These are phyloP conservation scores for Candida tammaniensis DNA, from an alignment of 805 yeast genomes.

Conservation along the genomic window DNA sequence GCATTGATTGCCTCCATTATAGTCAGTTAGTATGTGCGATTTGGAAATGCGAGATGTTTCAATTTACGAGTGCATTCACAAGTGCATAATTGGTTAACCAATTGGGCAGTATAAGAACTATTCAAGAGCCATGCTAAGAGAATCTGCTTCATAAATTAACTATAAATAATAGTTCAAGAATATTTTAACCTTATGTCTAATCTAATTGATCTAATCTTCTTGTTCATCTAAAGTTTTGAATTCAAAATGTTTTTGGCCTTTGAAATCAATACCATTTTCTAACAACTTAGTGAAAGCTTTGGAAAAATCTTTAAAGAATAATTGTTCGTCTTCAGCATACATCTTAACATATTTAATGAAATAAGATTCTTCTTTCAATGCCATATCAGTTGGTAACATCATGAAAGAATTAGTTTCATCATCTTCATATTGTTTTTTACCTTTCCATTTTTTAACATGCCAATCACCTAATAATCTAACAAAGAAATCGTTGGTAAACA, in stretches of 20 bases:
- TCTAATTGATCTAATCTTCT: no score
- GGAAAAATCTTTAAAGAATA: slow-evolving; percentile 50
- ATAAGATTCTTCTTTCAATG: slow-evolving; percentile 44
- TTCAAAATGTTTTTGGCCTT: slow-evolving; percentile 38
- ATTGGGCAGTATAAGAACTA: no score
- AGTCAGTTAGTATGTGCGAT: no score
- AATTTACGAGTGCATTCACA: no score
- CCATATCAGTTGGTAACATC: slow-evolving; percentile 63
- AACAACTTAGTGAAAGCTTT: slow-evolving; percentile 44
- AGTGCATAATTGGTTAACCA: no score
- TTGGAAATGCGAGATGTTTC: no score
- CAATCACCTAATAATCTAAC: slow-evolving; percentile 48
- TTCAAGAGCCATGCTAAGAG: no score
- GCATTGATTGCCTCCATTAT: no score
- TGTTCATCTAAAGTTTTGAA: slow-evolving; percentile 75
- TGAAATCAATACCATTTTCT: slow-evolving; percentile 46
- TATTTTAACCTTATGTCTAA: no score
- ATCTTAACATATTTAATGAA: slow-evolving; percentile 45
- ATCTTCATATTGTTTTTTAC: slow-evolving; percentile 40
- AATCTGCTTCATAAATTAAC: no score
- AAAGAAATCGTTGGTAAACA: slow-evolving; percentile 41
- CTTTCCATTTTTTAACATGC: slow-evolving; percentile 46
- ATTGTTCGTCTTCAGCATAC: slow-evolving; percentile 49
- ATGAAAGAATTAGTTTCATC: slow-evolving; percentile 38
- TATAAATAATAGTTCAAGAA: no score